Evolutionary conservation across 2,329 filamentous ascomycete species (phyloP).

Genomic region (Tolypocladium ophioglossoides): DNA sequence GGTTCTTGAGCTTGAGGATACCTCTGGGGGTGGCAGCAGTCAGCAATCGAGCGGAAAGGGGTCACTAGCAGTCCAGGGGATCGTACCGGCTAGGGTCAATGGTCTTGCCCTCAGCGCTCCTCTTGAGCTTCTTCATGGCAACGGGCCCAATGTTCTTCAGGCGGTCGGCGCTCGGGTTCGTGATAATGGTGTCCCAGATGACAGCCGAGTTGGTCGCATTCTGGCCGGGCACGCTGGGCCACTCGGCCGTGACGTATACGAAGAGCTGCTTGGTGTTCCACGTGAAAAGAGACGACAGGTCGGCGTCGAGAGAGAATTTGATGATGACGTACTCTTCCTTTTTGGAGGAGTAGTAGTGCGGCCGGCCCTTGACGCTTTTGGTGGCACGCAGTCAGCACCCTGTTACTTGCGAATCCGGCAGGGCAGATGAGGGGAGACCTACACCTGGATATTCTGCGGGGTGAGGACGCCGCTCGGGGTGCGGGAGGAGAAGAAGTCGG

Average conservation of each 20-base stretch:
- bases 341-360: slow-evolving; percentile 90
- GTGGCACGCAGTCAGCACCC: background rate
- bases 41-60: background rate
- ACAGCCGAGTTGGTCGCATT: slow-evolving; percentile 59
- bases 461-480: slow-evolving; percentile 51
- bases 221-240: slow-evolving; percentile 30
- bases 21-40: slow-evolving; percentile 38
- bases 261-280: slow-evolving; percentile 99
- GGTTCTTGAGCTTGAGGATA: slow-evolving; percentile 66
- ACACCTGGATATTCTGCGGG: slow-evolving; percentile 79
- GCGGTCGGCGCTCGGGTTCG: slow-evolving; percentile 55
- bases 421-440: slow-evolving; percentile 20
- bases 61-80: background rate
- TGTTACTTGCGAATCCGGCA: too few species aligned
- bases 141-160: slow-evolving; percentile 49
- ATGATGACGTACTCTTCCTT: slow-evolving; percentile 95
- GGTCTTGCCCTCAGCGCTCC: slow-evolving; percentile 47
- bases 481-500: slow-evolving; percentile 62
- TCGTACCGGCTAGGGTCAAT: slow-evolving; percentile 47
- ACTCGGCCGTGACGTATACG: slow-evolving; percentile 83
- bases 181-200: slow-evolving; percentile 95
- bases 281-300: slow-evolving; percentile 86
- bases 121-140: slow-evolving; percentile 50
- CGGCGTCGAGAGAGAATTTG: slow-evolving; percentile 84
- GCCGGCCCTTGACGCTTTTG: slow-evolving; percentile 69